Evolutionary conservation across 805 yeast species (phyloP), one percentile per base, ranked within the genome.

Genomic region (Jamesozyma gamospora): DNA sequence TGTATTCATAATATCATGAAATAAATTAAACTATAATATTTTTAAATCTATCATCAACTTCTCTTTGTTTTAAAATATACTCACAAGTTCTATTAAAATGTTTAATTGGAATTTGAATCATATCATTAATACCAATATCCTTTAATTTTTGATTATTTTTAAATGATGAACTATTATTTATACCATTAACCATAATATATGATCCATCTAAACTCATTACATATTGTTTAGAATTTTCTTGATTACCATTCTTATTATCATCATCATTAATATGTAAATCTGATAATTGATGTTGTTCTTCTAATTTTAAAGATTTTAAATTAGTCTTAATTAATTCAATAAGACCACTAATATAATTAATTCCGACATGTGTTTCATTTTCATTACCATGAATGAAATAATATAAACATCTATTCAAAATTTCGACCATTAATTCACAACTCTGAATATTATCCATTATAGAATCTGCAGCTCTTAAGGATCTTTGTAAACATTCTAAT

Each of bases 391-490:
- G 35, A 71, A 72, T 80, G 58, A 82, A 81, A 60, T 81, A 92
- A 54, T 87, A 85, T 28, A 90, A 62, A 46, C 94, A 86, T 46
- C 86, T 74, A 64, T 86, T 85, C 47, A 92, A 67, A 16, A 92
- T 86, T 63, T 92, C 97, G 34, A 90, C 79, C 65, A 90, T 88
- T 40, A 92, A 67, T 60, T 85, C 90, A 41, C 82, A 34, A 77
- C 80, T 32, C 69, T 72, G 37, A 64, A 66, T 48, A 34, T 57
- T 59, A 55, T 90, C 97, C 79, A 88, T 79, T 41, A 92, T 83
- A n/a, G 92, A 82, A 58, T 92, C 97, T 0, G 96, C 95, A 7
- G 86, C 85, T 34, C 96, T 69, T 14, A 90, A 60, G 1, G 96
- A 77, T 49, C 90, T 77, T 59, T 87, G 96, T 34, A 90, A 69